Evolutionary conservation across 2,329 filamentous ascomycete species (phyloP).

Genomic region (Fusarium sp.): DNA sequence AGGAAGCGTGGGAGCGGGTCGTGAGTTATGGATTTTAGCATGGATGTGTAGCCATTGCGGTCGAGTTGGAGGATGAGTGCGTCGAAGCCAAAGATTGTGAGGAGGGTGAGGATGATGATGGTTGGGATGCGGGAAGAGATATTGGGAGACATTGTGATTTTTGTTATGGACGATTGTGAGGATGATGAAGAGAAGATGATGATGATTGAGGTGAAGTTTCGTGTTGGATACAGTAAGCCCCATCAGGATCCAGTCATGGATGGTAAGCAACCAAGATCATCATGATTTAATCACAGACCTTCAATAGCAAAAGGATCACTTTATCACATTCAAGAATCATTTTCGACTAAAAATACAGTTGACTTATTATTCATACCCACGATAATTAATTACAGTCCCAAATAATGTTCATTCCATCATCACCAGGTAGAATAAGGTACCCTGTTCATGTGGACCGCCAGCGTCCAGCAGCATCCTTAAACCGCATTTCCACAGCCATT

Average conservation of each 20-base stretch:
- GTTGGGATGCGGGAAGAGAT: constrained; percentile 24
- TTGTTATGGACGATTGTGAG: neutral
- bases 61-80: constrained; percentile 38
- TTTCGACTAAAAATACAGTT: neutral
- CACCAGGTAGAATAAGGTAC: neutral
- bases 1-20: constrained; percentile 37
- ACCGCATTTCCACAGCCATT: neutral
- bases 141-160: constrained; percentile 10
- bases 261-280: neutral
- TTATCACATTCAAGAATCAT: neutral
- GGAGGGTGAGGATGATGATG: constrained; percentile 25
- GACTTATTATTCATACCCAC: neutral
- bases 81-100: constrained; percentile 41
- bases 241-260: neutral
- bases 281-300: neutral
- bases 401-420: constrained; percentile 25
- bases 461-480: neutral
- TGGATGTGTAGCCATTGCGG: constrained; percentile 40
- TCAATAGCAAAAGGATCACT: neutral
- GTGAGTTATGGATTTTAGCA: constrained; percentile 22
- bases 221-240: constrained; percentile 12
- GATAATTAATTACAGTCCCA: constrained; percentile 1
- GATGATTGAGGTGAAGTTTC: neutral
- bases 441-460: neutral
- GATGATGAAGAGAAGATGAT: neutral